Percentiles rank a stretch among this genome's conserved stretches.
Conservation (phyloP, 1,284 basidiomycete genomes). For the Rhizopogon hawkerae region DNA sequence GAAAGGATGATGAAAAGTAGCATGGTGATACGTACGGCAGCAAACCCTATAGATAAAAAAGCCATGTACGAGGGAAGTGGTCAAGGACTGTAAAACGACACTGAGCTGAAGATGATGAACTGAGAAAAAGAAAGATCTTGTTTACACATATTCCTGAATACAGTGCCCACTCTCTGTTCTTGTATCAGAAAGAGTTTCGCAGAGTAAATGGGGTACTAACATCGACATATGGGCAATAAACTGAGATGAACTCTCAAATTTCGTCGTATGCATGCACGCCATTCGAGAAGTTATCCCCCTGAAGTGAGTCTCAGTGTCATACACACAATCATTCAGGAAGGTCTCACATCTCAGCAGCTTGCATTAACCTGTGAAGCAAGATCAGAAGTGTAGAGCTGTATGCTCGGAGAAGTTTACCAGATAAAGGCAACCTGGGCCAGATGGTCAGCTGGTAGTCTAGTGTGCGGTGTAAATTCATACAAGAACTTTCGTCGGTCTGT, state of each 20-base stretch:
- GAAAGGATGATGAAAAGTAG: not conserved
- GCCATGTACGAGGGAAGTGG: not conserved
- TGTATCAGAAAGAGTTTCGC: not conserved
- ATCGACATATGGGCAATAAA: not conserved
- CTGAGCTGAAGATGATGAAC: not conserved
- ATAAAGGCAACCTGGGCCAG: not conserved
- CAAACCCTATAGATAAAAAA: not conserved
- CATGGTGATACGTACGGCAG: not conserved
- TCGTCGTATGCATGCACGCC: not conserved
- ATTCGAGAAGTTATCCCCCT: not conserved
- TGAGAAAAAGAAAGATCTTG: not conserved
- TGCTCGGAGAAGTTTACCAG: not conserved
- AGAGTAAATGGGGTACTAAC: not conserved
- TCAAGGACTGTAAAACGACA: not conserved
- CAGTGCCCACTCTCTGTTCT: not conserved
- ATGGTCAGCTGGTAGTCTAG: not conserved
- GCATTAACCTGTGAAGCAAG: not conserved
- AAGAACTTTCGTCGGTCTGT: not conserved
- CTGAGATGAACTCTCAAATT: not conserved
- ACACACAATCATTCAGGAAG: no score
- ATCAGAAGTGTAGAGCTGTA: not conserved
- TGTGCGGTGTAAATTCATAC: not conserved
- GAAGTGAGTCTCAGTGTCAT: not conserved
- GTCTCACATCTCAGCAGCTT: not conserved
- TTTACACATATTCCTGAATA: not conserved